Base-by-base conservation (phyloP, 208 protist species). In the Trypanosoma scelopori region DNA sequence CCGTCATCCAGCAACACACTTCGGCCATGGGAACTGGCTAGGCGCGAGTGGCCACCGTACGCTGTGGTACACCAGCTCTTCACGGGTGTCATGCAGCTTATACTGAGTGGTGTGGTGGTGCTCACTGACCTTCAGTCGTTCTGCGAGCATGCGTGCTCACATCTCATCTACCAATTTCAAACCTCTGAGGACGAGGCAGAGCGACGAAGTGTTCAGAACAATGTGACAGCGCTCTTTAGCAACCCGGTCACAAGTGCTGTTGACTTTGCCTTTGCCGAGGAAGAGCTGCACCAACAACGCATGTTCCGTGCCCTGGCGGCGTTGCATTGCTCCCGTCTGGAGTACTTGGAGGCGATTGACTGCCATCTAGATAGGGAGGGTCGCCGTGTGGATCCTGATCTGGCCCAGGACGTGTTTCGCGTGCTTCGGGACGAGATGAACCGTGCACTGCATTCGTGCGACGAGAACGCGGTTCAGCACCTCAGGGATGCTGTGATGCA, bases 291-390 rank as follows among this genome's bases (percentile, higher is more conserved):
- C 41, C 71, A 77, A 1, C 72, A 83, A 15, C 67, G 72, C 55
- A 90, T 94, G 84, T 61, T 67, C 0, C 80, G 85, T 55, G 81
- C 78, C 37, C 61, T 87, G 30, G 82, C 85, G 3, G 76, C 78
- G 18, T 52, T 94, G 18, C 47, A 77, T 20, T 85, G 72, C 59
- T 57, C 65, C 13, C 70, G 81, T 27, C 59, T 63, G 27, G 50
- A 81, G 28, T 94, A 83, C 51, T 45, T n/a, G 5, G 76, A 85
- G 25, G 82, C 79, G 15, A 92, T 94, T 53, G 76, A 81, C 49
- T 82, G 77, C 62, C 92, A 82, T 75, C 59, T 87, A 28, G 70
- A 84, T 45, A 74, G 70, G 23, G 76, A 74, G 39, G 71, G 78
- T 56, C 79, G 81, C 45, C 23, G 46, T 11, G 35, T 71, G 1